Evolutionary conservation across 495 filamentous ascomycete genomes (phyloP), one percentile per base, ranked within the genome.

Genomic region (Umbilicaria muhlenbergii): DNA sequence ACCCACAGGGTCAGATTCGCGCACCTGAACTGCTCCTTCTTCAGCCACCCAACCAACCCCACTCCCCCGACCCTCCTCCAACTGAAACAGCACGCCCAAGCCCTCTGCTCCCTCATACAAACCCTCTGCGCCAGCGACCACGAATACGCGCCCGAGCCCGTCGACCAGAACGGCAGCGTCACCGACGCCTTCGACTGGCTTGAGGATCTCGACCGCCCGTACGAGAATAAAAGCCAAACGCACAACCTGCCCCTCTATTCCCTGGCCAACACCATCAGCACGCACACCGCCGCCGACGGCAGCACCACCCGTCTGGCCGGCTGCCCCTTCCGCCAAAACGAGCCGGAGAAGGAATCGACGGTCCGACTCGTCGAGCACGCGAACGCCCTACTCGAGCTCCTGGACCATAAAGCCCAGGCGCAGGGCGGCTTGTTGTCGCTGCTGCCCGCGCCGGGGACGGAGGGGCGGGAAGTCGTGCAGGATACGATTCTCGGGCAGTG

Each of bases 81-180:
- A 10, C 55, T 75, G 15, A 75, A 75, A 52, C 68, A 72, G 50
- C 70, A 74, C 43, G 70, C 65, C 10, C 71, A 75, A 39, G 64
- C 67, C 7, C 58, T 75, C 13, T 58, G 60, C 39, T 53, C 63
- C 5, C 57, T 75, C 14, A 73, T 75, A 49, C 64, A 51, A 32
- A 43, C 48, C 36, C 45, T 50, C 28, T 38, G 42, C 8, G 45
- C 51, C 14, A 49, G 46, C 37, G 46, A 50, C 32, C 51, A 55
- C 44, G 48, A 50, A 21, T 39, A 48, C 11, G 48, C 39, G 16
- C 21, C 19, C 18, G 14, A 28, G 31, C 33, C 32, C 5, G 11
- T 55, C 47, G 38, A 50, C 32, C 52, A 48, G 43, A 51, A 56
- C 44, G 24, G 24, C 24, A 28, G 24, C 24, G 24, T 28, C 24